Percentiles rank a stretch among this genome's conserved stretches.
These are phyloP conservation scores for Oryza nivara DNA, from an alignment of 176 grass and related monocot species.

Conservation along the genomic window DNA sequence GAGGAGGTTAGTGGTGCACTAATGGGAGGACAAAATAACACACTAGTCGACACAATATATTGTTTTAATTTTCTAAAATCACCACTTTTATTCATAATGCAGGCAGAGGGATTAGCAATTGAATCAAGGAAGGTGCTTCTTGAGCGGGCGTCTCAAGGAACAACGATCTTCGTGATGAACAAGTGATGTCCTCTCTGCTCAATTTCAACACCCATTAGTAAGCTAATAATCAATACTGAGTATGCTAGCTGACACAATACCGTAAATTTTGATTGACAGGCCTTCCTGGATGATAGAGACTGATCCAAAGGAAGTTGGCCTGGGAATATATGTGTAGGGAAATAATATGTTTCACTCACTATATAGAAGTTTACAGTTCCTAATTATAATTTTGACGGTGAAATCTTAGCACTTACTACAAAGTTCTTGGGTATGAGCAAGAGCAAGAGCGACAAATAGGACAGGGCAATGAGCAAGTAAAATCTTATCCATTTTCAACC, in stretches of 20 bases:
- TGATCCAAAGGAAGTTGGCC: conserved; percentile 69
- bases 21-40: not conserved
- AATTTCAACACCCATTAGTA: not conserved
- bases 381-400: too few species aligned
- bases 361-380: too few species aligned
- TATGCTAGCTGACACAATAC: conserved; percentile 35
- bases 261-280: conserved; percentile 50
- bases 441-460: not conserved
- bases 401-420: too few species aligned
- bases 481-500: too few species aligned
- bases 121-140: conserved; percentile 85
- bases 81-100: conserved; percentile 34
- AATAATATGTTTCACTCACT: not conserved
- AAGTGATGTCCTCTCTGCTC: conserved; percentile 30
- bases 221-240: not conserved
- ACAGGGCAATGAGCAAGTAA: too few species aligned
- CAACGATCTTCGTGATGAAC: conserved; percentile 69
- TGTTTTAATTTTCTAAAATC: not conserved
- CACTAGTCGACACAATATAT: not conserved
- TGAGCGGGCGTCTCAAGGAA: conserved; percentile 63
- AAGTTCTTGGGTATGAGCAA: not conserved
- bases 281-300: conserved; percentile 95
- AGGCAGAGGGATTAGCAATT: conserved; percentile 75
- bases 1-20: conserved; percentile 58
- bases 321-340: conserved; percentile 84